A percentile compares a stretch with the other conserved stretches of the same genome.
Evolutionary conservation across 768 basidiomycete genomes (phyloP).

Genomic region (Mycena galericulata): DNA sequence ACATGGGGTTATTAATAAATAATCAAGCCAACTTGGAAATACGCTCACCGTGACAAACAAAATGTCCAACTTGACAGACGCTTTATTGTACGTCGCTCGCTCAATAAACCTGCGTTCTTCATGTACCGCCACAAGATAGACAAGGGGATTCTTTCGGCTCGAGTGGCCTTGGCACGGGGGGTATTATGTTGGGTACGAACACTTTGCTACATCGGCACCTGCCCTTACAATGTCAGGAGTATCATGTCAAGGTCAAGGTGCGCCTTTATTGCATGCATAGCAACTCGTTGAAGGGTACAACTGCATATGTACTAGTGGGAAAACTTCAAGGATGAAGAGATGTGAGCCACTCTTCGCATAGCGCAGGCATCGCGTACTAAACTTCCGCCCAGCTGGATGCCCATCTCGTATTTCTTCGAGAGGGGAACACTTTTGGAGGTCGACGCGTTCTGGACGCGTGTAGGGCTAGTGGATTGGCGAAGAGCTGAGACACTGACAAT

Average conservation of each 20-base stretch:
- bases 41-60: no score
- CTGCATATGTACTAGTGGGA: background rate
- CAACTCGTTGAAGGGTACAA: conserved; percentile 2
- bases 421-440: conserved; percentile 12
- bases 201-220: conserved; percentile 11
- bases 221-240: conserved; percentile 1
- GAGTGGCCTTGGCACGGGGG: conserved; percentile 12
- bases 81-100: no score
- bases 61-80: no score
- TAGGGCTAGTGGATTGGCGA: conserved; percentile 14
- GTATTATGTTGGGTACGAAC: conserved; percentile 10
- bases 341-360: conserved; percentile 12
- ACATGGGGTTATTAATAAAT: no score
- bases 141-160: conserved; percentile 9
- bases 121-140: conserved; percentile 6
- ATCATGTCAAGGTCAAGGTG: conserved; percentile 1
- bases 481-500: conserved; percentile 11
- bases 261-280: conserved; percentile 8
- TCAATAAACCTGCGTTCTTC: conserved; percentile 12
- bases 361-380: conserved; percentile 4
- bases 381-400: conserved; percentile 12
- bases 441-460: conserved; percentile 2
- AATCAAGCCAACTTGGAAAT: no score
- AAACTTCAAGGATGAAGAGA: conserved; percentile 1
- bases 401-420: conserved; percentile 14